Evolutionary conservation across 306 rosid species (phyloP), one percentile per base, ranked within the genome.

Genomic region (Ochetophila trinervis): DNA sequence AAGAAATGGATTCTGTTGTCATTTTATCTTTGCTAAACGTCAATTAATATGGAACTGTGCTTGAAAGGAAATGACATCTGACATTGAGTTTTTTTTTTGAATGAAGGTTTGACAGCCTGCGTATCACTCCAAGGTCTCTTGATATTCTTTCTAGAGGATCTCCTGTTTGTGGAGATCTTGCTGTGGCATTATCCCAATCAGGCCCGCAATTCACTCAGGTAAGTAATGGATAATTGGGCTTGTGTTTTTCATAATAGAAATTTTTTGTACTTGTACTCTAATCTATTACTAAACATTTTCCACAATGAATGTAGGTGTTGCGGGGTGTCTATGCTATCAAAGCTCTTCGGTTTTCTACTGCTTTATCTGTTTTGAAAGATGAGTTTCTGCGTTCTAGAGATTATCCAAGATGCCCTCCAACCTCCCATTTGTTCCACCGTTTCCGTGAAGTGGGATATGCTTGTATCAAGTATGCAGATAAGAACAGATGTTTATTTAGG

Each of bases 121-220:
- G 97, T 55, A 82, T 94, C 76, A 94, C 97, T 66, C 99, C 96
- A 59, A 84, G 91, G 76, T 94, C 99, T 68, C 91, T 94, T 72
- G 91, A 90, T 81, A 88, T 94, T 76, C 95, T 94, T 62, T 86
- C 99, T 70, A 83, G 94, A 71, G 99, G 99, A 59, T 82, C 99
- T 71, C 97, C 97, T 62, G 96, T 94, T 70, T 94, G 99, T 83
- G 99, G 99, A 77, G 99, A 94, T 79, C 88, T 94, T 77, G 92
- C 99, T 55, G 99, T 94, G 75, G 84, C 99, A 76, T 83, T 94
- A 68, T 94, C 99, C 65, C 99, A 94, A 79, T 88, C 97, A 45
- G 95, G 99, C 66, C 99, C 99, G 56, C 99, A 94, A 74, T 94
- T 94, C 84, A 86, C 97, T 55, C 99, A 94, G 88, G 99, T 85